Conservation (phyloP, 1,139 yeast species). For the Hemisphaericaspora xylofermentans region DNA sequence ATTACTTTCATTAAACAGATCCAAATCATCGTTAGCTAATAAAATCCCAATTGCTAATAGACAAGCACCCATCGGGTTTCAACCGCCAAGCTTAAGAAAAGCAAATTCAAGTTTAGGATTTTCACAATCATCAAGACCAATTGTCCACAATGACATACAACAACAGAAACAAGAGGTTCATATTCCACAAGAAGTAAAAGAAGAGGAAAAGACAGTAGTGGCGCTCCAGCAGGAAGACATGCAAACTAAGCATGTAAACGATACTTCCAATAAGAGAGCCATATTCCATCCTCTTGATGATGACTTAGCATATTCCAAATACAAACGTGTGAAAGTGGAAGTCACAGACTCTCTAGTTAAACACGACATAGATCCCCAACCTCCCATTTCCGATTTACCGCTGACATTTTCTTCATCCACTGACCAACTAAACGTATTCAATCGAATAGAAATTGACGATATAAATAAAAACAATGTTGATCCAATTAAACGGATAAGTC, state of each 20-base stretch:
- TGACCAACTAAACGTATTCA: constrained; percentile 22
- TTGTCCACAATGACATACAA: neutral
- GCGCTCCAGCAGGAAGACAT: constrained; percentile 6
- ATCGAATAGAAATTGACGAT: constrained; percentile 16
- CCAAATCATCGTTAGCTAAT: constrained; percentile 29
- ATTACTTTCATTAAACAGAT: constrained; percentile 31
- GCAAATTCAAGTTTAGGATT: constrained; percentile 45
- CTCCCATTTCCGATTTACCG: constrained; percentile 7
- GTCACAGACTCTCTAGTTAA: constrained; percentile 13
- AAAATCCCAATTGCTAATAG: constrained; percentile 15
- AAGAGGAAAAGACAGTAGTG: neutral
- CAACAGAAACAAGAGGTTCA: neutral
- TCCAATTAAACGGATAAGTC: constrained; percentile 28
- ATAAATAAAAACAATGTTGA: constrained; percentile 27
- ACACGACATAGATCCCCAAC: constrained; percentile 1
- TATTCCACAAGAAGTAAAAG: constrained; percentile 1
- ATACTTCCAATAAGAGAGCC: constrained; percentile 2
- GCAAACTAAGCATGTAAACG: constrained; percentile 1
- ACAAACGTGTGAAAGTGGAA: constrained; percentile 3
- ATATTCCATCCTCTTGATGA: constrained; percentile 4
- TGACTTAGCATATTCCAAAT: constrained; percentile 4
- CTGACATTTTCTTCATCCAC: constrained; percentile 24
- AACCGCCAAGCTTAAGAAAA: constrained; percentile 29
- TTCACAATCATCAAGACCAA: constrained; percentile 13
- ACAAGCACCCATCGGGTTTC: constrained; percentile 8